Conservation (phyloP, 495 filamentous ascomycete species). For the Hypoxylon fuscum region DNA sequence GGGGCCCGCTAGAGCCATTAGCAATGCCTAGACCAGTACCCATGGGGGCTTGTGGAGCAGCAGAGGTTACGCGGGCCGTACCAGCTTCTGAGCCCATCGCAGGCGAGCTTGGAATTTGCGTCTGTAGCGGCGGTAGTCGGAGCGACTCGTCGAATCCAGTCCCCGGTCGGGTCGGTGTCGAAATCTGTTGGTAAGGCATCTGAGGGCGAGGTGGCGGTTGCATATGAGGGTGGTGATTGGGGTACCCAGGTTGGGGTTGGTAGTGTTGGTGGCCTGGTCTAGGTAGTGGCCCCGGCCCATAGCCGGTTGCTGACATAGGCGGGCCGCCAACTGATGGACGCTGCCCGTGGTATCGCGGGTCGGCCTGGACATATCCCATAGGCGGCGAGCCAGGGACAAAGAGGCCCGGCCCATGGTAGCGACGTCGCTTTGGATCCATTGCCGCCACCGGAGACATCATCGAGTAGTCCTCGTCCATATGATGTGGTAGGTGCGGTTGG, state of each 20-base stretch:
- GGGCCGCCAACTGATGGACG: constrained; percentile 32
- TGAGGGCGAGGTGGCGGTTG: constrained; percentile 38
- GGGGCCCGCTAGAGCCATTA: constrained; percentile 12
- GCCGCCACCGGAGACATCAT: constrained; percentile 50
- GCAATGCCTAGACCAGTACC: constrained; percentile 23
- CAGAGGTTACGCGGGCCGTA: constrained; percentile 10
- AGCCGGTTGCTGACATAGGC: constrained; percentile 33
- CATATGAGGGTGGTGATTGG: constrained; percentile 38
- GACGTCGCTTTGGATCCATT: constrained; percentile 67
- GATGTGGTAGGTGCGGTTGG: constrained; percentile 39
- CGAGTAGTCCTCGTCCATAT: constrained; percentile 54
- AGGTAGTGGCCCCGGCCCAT: constrained; percentile 33
- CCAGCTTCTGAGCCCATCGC: constrained; percentile 22
- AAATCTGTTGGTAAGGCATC: constrained; percentile 27
- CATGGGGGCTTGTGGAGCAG: constrained; percentile 18
- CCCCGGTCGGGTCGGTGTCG: constrained; percentile 23
- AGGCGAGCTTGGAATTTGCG: constrained; percentile 44
- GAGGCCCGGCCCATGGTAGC: constrained; percentile 51
- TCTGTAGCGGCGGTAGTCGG: constrained; percentile 69
- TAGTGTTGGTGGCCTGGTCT: constrained; percentile 37
- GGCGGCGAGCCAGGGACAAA: constrained; percentile 40
- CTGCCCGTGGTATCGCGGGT: constrained; percentile 36
- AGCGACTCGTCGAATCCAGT: constrained; percentile 54
- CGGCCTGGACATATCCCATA: constrained; percentile 36
- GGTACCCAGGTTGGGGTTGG: constrained; percentile 10